These are phyloP conservation scores for Hypoxylon sp. DNA, from an alignment of 2,329 filamentous ascomycete species.

Conservation along the genomic window DNA sequence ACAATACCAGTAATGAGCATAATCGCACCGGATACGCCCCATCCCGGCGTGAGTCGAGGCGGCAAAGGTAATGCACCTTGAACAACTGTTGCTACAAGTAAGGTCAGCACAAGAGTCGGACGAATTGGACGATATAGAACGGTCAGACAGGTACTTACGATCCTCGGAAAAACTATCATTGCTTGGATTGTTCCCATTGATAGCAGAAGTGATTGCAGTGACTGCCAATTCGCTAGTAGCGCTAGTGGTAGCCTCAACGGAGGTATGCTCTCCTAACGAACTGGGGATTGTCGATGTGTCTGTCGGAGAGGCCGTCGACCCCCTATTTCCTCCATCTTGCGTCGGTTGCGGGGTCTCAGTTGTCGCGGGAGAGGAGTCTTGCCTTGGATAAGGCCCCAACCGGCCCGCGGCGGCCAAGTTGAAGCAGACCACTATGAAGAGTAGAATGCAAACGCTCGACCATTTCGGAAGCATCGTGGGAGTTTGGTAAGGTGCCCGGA, in stretches of 20 bases:
- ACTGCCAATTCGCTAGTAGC: conserved; percentile 26
- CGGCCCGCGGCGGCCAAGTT: conserved; percentile 55
- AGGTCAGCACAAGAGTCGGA: conserved; percentile 22
- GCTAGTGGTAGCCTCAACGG: conserved; percentile 29
- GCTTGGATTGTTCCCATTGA: conserved; percentile 50
- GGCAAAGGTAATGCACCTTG: conserved; percentile 74
- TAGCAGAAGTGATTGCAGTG: conserved; percentile 49
- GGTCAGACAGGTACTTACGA: conserved; percentile 41
- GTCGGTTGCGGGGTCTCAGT: conserved; percentile 40
- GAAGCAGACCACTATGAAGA: conserved; percentile 56
- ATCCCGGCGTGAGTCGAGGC: conserved; percentile 82
- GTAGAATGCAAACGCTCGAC: conserved; percentile 54
- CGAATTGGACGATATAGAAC: not conserved
- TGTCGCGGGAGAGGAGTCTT: conserved; percentile 51
- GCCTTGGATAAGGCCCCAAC: conserved; percentile 52
- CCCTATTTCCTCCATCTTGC: conserved; percentile 15
- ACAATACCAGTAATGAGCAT: conserved; percentile 78
- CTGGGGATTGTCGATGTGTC: conserved; percentile 25
- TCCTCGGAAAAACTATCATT: conserved; percentile 39
- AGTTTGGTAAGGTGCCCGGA: not conserved
- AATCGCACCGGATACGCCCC: conserved; percentile 82
- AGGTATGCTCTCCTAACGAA: conserved; percentile 25
- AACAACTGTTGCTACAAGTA: conserved; percentile 58
- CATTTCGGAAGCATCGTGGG: conserved; percentile 54
- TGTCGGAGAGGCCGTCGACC: conserved; percentile 31